These are phyloP conservation scores for Naumovozyma baii DNA, from an alignment of 805 yeast genomes.

Conservation along the genomic window DNA sequence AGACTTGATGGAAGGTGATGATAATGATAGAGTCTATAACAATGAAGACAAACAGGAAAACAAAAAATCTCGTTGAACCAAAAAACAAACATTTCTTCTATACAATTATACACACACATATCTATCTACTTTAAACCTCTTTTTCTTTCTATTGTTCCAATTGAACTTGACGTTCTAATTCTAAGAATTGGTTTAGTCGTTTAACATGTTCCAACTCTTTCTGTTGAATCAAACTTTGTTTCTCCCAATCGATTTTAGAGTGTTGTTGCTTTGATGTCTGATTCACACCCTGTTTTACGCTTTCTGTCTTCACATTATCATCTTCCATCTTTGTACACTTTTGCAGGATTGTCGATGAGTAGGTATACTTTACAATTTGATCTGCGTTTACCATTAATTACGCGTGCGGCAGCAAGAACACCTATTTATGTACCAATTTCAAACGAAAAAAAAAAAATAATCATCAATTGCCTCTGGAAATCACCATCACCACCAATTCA, in stretches of 20 bases:
- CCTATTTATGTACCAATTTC: background rate
- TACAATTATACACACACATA: constrained; percentile 1
- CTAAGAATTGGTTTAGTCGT: constrained; percentile 17
- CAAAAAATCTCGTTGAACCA: constrained; percentile 1
- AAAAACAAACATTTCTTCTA: too few relatives aligned
- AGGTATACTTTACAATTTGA: too few relatives aligned
- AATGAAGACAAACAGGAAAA: constrained; percentile 20
- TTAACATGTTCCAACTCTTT: constrained; percentile 15
- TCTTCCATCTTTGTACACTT: too few relatives aligned
- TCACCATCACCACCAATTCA: too few relatives aligned
- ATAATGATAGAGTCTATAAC: constrained; percentile 64
- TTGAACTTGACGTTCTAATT: constrained; percentile 10
- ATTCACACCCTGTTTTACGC: too few relatives aligned
- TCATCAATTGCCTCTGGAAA: too few relatives aligned
- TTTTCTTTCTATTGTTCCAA: background rate
- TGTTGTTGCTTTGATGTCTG: too few relatives aligned
- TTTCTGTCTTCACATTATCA: too few relatives aligned
- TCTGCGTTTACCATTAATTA: constrained; percentile 1
- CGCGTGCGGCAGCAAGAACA: background rate
- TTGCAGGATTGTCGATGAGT: too few relatives aligned
- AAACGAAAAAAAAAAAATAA: background rate
- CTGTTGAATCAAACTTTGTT: constrained; percentile 12
- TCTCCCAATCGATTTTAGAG: constrained; percentile 12
- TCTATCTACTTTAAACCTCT: background rate
- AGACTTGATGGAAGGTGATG: constrained; percentile 66